A percentile compares a stretch with the other conserved stretches of the same genome.
These are phyloP conservation scores for Lecanicillium sp. DNA, from an alignment of 2,329 filamentous ascomycete species.

Conservation along the genomic window DNA sequence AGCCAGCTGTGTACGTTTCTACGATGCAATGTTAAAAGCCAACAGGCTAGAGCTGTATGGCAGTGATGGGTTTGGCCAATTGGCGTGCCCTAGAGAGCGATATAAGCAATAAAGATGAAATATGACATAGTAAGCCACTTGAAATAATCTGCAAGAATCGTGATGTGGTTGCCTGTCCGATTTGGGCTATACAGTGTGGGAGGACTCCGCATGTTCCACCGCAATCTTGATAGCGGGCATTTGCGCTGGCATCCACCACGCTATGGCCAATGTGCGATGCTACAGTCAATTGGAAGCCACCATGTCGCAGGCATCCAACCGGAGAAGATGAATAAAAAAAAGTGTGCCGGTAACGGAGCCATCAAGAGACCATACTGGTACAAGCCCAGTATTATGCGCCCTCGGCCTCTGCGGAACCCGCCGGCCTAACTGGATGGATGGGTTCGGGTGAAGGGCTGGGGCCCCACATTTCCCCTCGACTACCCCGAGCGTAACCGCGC, in stretches of 20 bases:
- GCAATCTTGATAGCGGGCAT: too few species aligned
- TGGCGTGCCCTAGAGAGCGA: background rate
- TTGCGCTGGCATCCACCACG: too few species aligned
- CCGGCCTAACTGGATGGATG: slow-evolving; percentile 3
- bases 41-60: background rate
- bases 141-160: too few species aligned
- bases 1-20: slow-evolving; percentile 9
- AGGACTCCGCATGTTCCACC: too few species aligned
- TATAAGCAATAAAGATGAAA: background rate
- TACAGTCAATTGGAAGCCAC: too few species aligned
- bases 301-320: too few species aligned
- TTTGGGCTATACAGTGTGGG: too few species aligned
- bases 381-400: background rate
- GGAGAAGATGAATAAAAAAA: too few species aligned
- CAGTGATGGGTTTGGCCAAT: background rate
- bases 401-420: slow-evolving; percentile 7
- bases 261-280: too few species aligned
- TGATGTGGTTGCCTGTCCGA: too few species aligned
- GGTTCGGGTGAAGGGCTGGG: slow-evolving; percentile 5
- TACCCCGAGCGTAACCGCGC: slow-evolving; percentile 13
- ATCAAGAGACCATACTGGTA: background rate
- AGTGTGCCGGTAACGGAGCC: slow-evolving; percentile 6
- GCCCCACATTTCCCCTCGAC: background rate
- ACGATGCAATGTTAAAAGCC: slow-evolving; percentile 8
- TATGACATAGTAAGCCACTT: background rate